Base-by-base conservation (phyloP, 495 filamentous ascomycete species). In the Penicillium tannophilum region DNA sequence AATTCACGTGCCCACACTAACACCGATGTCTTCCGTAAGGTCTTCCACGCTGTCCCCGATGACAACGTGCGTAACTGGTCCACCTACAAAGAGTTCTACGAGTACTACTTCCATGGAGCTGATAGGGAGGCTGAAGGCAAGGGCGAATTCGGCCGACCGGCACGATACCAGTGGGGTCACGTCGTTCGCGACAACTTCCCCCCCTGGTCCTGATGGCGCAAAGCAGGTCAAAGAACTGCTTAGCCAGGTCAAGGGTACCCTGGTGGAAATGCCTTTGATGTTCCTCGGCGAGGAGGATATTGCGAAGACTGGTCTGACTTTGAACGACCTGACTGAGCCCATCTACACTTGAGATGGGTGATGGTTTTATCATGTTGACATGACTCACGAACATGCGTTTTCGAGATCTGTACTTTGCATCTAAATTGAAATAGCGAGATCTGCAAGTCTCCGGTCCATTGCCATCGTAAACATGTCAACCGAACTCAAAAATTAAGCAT, bases 191-290 rank as follows among this genome's bases (percentile, higher is more conserved):
- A 89, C 49, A 87, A 96, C 64, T 97, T 96, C 62, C 69, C 82
- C 82, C 55, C 81, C 64, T 63, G 87, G 86, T 5, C 72, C 75
- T 2, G 72, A 83, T 77, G 93, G 75, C 17, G 75, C 86, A 24
- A 69, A 67, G 35, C 89, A 94, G 78, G 81, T 98, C 41, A 98
- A 98, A 80, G 91, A 90, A 35, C 78, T 86, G 72, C 73, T 98
- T 55, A 84, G 83, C 54, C 80, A 82, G 51, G 81, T 97, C 14
- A 86, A 86, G 62, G 93, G 93, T 0, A 91, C 84, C 14, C 67
- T 97, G 44, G 92, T 97, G 23, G 89, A 96, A 79, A 97, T 97
- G 93, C 91, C 93, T 51, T 76, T 98, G 64, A 79, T 90, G 61
- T 98, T 98, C 73, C 73, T 98, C 70, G 87, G 87, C 64, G 90